Base-by-base conservation (phyloP, 106 monocot species). In the Amphibolis antarctica region DNA sequence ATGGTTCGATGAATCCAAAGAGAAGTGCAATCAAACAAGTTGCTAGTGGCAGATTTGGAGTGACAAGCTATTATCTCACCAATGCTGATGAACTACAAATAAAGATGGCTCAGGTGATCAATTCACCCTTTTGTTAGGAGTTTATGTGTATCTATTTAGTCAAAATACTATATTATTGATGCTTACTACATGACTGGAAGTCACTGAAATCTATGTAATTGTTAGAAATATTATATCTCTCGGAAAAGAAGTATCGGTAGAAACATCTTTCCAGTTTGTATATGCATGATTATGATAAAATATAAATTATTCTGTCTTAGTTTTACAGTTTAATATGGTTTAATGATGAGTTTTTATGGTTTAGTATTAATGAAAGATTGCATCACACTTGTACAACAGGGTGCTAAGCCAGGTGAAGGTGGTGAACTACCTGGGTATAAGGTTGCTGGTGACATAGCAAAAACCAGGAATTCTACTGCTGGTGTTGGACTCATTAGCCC, bases 61-160 rank as follows among this genome's bases (percentile, higher is more conserved):
- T 93, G 70, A 78, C 82, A 51, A 93, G 88, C 63, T 93, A 85
- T 64, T 93, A 93, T 69, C 88, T 93, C 19, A 88, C 92, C 23
- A 93, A 93, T 67, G 92, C 92, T 12, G 88, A 93, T 74, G 92
- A 93, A 67, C 88, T 93, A 42, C 92, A 93, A 76, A 93, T 93
- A 65, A 93, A 93, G 70, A 88, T 93, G 92, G 92, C 92, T 72
- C 92, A 92, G 88, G 92, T 92, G 84, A 44, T 68, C n/a, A n/a
- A n/a, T n/a, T n/a, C 62, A 17, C 48, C 25, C 46, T 17, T 12
- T 61, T 61, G 12, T 58, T 5, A 30, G 28, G 1, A 4, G 17
- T 58, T 27, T 17, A 58, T 28, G 12, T 36, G 36, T 36, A 36
- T 36, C 36, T 36, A 36, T 36, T 36, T 36, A 36, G 36, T 36